phyloP scores from a whole-genome alignment of 768 basidiomycete genomes.

The Amanita subjunquillea region DNA sequence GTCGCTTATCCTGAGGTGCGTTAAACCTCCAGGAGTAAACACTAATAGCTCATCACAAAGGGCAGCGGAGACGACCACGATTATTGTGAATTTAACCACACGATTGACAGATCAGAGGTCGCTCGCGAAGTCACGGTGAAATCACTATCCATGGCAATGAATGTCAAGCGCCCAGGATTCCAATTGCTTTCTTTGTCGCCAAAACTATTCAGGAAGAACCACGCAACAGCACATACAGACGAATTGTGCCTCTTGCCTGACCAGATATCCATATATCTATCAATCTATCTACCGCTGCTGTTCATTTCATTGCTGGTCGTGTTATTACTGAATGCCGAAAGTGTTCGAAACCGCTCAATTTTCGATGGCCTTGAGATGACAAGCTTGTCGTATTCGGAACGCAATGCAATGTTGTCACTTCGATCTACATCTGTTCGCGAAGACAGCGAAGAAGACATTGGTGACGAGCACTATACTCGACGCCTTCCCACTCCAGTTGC shows the following conservation, averaged over 20 bases:
- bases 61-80: conserved; percentile 90
- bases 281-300: conserved; percentile 59
- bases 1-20: conserved; percentile 64
- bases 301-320: conserved; percentile 47
- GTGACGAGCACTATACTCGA: background rate
- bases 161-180: conserved; percentile 76
- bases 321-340: conserved; percentile 16
- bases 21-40: background rate
- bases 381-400: background rate
- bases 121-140: conserved; percentile 80
- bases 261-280: conserved; percentile 69
- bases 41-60: conserved; percentile 4
- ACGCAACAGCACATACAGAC: conserved; percentile 32
- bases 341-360: conserved; percentile 7
- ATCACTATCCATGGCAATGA: conserved; percentile 85
- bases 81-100: conserved; percentile 72
- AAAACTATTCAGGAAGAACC: conserved; percentile 3
- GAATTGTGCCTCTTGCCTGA: conserved; percentile 74
- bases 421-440: background rate
- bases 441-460: conserved; percentile 1
- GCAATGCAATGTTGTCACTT: background rate
- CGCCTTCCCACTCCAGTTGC: conserved; percentile 11
- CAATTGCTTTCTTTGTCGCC: conserved; percentile 68
- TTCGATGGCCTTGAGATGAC: background rate
- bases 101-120: conserved; percentile 14